Evolutionary conservation across 176 grass and related monocot species (phyloP).

Genomic region (Zea mays): Zm-B73-REFERENCE-NAM-5.0 NC_050104.1:120197001-120197500

Average conservation of each 20-base stretch:
- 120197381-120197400: not conserved
- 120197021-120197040: constrained; percentile 60
- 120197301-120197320: not conserved
- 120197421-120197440: constrained; percentile 16
- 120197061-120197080: constrained; percentile 9
- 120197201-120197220: not conserved
- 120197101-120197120: constrained; percentile 33
- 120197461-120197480: constrained; percentile 8
- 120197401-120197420: not conserved
- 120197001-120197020: constrained; percentile 72
- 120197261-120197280: constrained; percentile 18
- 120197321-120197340: constrained; percentile 15
- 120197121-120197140: constrained; percentile 22
- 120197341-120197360: constrained; percentile 30
- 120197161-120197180: not conserved
- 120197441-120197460: constrained; percentile 6
- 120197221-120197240: not conserved
- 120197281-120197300: not conserved
- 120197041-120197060: constrained; percentile 28
- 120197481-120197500: not conserved
- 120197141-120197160: constrained; percentile 40
- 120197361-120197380: not conserved
- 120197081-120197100: constrained; percentile 49
- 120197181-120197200: constrained; percentile 16
- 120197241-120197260: not conserved